Evolutionary conservation across 2,329 filamentous ascomycete species (phyloP).

Genomic region (Penicillium sp.): DNA sequence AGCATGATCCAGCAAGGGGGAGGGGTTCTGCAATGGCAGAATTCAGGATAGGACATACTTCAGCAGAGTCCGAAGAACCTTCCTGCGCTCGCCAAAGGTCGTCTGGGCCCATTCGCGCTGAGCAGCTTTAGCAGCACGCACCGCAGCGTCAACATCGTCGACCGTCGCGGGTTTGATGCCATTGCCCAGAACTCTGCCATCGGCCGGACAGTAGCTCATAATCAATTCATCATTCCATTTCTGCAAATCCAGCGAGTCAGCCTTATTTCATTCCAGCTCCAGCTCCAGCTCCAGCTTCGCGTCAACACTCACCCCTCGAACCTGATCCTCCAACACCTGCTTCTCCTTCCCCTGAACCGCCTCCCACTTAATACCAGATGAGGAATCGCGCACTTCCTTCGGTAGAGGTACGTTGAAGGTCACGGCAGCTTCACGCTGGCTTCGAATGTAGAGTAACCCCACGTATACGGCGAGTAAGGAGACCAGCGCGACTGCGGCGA

Average conservation of each 20-base stretch:
- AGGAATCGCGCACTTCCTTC: constrained; percentile 36
- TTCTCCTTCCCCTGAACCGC: constrained; percentile 38
- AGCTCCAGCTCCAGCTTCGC: no score
- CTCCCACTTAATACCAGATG: constrained; percentile 40
- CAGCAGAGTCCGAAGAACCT: constrained; percentile 79
- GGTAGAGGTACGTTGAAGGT: constrained; percentile 45
- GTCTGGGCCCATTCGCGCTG: constrained; percentile 79
- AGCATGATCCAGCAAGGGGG: no score
- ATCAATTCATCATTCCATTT: constrained; percentile 46
- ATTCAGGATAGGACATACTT: no score
- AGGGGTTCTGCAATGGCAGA: no score
- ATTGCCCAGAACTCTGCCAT: constrained; percentile 76
- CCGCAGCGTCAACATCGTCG: constrained; percentile 76
- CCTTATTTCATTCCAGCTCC: no score
- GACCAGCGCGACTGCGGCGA: constrained; percentile 31
- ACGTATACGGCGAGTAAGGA: constrained; percentile 37
- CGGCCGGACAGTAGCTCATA: constrained; percentile 72
- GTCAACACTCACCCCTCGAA: constrained; percentile 39
- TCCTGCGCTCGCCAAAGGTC: constrained; percentile 74
- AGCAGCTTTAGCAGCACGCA: constrained; percentile 73
- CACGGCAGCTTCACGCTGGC: constrained; percentile 38
- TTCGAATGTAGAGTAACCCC: constrained; percentile 36
- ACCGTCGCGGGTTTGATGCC: constrained; percentile 71
- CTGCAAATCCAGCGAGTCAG: constrained; percentile 20
- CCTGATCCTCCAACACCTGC: constrained; percentile 42